Conservation (phyloP, 31 red algal genomes). For the Odonthalia washingtoniensis region DNA sequence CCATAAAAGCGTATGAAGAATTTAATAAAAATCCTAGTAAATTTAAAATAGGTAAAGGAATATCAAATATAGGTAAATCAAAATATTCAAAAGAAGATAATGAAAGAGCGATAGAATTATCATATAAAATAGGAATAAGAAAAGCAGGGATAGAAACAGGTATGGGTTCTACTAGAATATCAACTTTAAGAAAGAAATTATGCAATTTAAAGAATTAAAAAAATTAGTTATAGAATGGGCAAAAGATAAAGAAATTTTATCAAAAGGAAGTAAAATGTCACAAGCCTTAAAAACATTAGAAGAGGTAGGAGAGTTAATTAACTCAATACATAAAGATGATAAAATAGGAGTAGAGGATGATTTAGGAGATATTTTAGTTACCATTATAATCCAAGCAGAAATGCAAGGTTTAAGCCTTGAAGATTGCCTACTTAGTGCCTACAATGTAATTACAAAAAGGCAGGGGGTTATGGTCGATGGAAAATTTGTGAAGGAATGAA, state of each 20-base stretch:
- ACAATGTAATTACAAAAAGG: background rate
- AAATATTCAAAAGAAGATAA: too few species aligned
- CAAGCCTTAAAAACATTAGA: background rate
- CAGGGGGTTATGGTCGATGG: background rate
- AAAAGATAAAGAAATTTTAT: background rate
- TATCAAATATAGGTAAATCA: too few species aligned
- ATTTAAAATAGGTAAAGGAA: too few species aligned
- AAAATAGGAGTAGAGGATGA: background rate
- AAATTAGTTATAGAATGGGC: background rate
- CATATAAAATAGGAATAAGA: too few species aligned
- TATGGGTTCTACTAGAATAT: too few species aligned
- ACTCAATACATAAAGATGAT: background rate
- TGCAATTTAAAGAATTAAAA: too few species aligned
- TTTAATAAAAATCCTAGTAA: too few species aligned
- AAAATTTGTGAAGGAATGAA: background rate
- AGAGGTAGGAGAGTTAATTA: background rate
- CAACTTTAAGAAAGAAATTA: too few species aligned
- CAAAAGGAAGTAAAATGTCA: background rate
- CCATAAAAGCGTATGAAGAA: too few species aligned
- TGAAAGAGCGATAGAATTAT: too few species aligned
- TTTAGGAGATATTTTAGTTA: conserved; percentile 5
- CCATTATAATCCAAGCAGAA: background rate
- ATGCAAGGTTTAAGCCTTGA: background rate
- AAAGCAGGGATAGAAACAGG: too few species aligned
- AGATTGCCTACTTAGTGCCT: background rate